Conservation (phyloP, 2,329 filamentous ascomycete species). For the Macrophomina pseudophaseolina region DNA sequence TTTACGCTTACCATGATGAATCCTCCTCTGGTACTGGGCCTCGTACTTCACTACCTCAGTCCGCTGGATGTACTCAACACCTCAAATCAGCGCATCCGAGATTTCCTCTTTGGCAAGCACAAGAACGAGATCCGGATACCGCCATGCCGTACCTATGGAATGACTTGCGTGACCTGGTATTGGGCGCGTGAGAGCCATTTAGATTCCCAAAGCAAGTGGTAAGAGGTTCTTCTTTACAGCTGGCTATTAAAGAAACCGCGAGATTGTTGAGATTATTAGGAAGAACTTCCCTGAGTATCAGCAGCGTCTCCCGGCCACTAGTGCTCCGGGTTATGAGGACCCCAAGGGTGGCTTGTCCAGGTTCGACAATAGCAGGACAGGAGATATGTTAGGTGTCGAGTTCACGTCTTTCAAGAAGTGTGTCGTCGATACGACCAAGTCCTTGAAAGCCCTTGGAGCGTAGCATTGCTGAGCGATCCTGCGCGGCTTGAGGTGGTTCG, state of each 20-base stretch:
- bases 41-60: constrained; percentile 60
- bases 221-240: constrained; percentile 65
- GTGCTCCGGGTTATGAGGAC: constrained; percentile 38
- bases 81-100: constrained; percentile 66
- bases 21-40: constrained; percentile 51
- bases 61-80: constrained; percentile 67
- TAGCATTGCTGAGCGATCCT: too few relatives aligned
- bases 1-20: constrained; percentile 51
- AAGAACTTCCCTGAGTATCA: constrained; percentile 56
- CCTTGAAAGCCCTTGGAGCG: constrained; percentile 23
- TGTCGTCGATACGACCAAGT: constrained; percentile 29
- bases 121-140: constrained; percentile 58
- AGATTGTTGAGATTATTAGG: constrained; percentile 62
- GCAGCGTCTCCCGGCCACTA: constrained; percentile 50
- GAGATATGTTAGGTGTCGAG: constrained; percentile 59
- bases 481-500: too few relatives aligned
- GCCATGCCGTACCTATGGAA: constrained; percentile 51
- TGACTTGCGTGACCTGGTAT: constrained; percentile 47
- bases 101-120: constrained; percentile 63
- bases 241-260: constrained; percentile 45
- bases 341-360: constrained; percentile 53
- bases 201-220: constrained; percentile 57
- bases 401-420: constrained; percentile 47
- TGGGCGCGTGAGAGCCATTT: constrained; percentile 58
- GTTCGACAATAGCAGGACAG: constrained; percentile 58